Percentiles rank a stretch among this genome's conserved stretches.
phyloP scores from a whole-genome alignment of 1,284 basidiomycete species.

The Apiotrichum gamsii region DNA sequence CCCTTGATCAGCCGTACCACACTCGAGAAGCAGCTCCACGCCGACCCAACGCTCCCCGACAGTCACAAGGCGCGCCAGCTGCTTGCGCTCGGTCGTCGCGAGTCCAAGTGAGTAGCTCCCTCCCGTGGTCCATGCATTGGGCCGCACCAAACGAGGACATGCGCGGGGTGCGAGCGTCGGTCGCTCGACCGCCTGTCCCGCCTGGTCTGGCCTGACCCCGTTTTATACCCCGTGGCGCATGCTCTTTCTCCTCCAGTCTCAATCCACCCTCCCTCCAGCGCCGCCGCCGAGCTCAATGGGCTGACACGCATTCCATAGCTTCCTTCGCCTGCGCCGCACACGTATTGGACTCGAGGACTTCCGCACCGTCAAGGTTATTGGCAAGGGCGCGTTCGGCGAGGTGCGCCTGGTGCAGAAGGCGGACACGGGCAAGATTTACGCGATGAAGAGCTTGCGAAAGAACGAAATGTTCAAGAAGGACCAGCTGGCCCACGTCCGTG shows the following conservation, averaged over 20 bases:
- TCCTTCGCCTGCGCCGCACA: conserved; percentile 82
- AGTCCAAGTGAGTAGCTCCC: conserved; percentile 57
- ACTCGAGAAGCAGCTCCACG: conserved; percentile 78
- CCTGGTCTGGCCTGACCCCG: too few species aligned
- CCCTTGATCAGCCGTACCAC: conserved; percentile 67
- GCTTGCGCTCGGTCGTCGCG: conserved; percentile 79
- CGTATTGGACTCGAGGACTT: conserved; percentile 92
- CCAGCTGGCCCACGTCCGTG: conserved; percentile 93
- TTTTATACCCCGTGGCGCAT: too few species aligned
- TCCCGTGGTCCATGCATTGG: too few species aligned
- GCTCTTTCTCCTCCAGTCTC: not conserved
- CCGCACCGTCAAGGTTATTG: conserved; percentile 95
- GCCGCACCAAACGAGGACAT: too few species aligned
- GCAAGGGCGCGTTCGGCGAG: conserved; percentile 98
- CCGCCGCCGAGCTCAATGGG: too few species aligned
- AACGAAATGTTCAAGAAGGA: conserved; percentile 99
- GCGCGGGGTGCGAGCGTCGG: not conserved
- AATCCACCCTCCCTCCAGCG: too few species aligned
- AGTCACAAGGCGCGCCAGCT: conserved; percentile 88
- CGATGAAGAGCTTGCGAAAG: conserved; percentile 98
- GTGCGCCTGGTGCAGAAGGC: conserved; percentile 93
- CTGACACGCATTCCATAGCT: conserved; percentile 44
- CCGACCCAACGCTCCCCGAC: conserved; percentile 65
- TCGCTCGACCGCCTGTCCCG: not conserved
- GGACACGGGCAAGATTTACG: conserved; percentile 96